Base-by-base conservation (phyloP, 805 yeast species). In the Jamesozyma jinghongensis region DNA sequence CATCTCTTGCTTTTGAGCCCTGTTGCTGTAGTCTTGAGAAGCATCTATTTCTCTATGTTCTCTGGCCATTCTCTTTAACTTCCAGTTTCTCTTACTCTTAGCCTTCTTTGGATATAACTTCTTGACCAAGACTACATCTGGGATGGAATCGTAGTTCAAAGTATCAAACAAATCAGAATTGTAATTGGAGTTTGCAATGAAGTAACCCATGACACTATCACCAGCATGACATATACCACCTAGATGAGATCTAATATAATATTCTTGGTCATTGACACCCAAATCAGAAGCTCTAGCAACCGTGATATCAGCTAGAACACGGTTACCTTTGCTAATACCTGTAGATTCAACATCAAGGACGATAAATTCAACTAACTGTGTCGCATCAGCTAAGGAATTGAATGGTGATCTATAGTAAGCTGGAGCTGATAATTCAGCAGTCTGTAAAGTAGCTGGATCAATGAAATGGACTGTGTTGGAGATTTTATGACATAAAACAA, bases 191-290 rank as follows among this genome's bases (percentile, higher is more conserved):
- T 85, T 87, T 27, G 79, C 70, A 41, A 90, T 68, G 63, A 75
- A 90, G 64, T 88, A 94, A 38, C 98, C 98, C 76, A 90, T 67
- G n/a, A 78, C 95, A 13, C 92, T 81, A 62, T 92, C 98, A 52
- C 98, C 99, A 2, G 97, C 94, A 62, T 92, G 97, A 54, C 90
- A 71, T 50, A 92, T 77, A 46, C 81, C 96, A 48, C 98, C 99
- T 37, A 92, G 69, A 62, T 94, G 98, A 0, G 96, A 78, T 59
- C 96, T 75, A 25, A 90, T 78, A 51, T 83, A 85, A 59, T 74
- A 88, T 38, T 85, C 81, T 47, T 74, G 73, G 57, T 87, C 95
- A 59, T 87, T 87, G 39, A 73, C 73, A 32, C 97, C 96, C 69
- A 92, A 62, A 62, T 92, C 98, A 37, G 79, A 63, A n/a, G 94